These are phyloP conservation scores for Toxoplasma gondii DNA, from an alignment of 169 alveolate species.

Conservation along the genomic window DNA sequence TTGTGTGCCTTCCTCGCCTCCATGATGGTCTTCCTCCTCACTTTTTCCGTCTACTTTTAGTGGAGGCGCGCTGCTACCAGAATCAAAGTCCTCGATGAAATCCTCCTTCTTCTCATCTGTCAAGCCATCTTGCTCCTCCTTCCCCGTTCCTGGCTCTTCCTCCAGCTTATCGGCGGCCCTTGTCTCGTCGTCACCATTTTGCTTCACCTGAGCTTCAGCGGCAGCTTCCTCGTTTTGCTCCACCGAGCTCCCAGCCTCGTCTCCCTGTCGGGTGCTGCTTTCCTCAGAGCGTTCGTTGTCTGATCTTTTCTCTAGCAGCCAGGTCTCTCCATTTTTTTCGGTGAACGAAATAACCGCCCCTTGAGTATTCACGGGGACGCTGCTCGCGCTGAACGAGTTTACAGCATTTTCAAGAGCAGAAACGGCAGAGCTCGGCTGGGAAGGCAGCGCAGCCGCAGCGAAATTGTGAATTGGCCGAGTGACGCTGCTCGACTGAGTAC, in stretches of 20 bases:
- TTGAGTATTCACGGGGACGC: neutral
- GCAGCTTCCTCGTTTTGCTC: neutral
- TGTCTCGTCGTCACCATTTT: neutral
- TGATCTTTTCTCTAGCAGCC: neutral
- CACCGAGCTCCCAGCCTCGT: neutral
- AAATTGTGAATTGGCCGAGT: too few species aligned
- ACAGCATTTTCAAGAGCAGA: too few species aligned
- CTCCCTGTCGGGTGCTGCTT: neutral
- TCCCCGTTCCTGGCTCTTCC: neutral
- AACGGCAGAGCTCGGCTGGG: too few species aligned
- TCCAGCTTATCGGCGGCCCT: neutral
- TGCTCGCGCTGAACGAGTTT: too few species aligned
- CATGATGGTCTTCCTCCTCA: neutral
- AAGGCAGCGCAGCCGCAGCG: too few species aligned
- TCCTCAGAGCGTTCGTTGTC: neutral
- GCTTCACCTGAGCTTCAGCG: neutral
- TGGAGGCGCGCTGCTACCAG: too few species aligned
- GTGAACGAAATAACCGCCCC: neutral
- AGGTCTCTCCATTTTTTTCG: neutral
- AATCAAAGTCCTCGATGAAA: too few species aligned
- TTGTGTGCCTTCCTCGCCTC: neutral
- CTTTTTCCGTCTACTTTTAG: neutral
- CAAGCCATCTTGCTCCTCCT: too few species aligned
- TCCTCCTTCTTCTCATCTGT: too few species aligned
- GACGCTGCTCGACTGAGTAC: too few species aligned